Evolutionary conservation across 163 green algal genomes (phyloP), one percentile per base, ranked within the genome.

Genomic region (Coccomyxa subellipsoidea): DNA sequence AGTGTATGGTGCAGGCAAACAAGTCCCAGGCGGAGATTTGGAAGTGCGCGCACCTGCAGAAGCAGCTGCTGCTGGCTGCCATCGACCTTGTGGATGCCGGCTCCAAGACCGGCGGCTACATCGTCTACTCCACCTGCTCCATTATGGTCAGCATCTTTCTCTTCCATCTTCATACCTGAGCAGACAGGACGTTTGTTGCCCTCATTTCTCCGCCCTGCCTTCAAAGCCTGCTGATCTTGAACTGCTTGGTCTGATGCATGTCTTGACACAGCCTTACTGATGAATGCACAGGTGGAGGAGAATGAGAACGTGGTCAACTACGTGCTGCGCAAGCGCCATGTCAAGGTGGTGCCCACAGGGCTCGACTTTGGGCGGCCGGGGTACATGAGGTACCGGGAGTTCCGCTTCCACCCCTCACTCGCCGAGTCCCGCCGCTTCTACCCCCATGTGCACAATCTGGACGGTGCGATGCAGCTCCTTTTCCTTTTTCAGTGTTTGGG

Each of bases 271-370:
- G 39, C 4, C 29, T 15, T 32, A 27, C 29, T 23, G 23, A 76
- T 32, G 25, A 12, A 38, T 76, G 10, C 0, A 1, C 83, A 86
- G 83, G 83, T 99, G 29, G 96, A 98, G 77, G 97, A 99, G 85
- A 97, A 99, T 83, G 97, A 99, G 83, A 95, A 94, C 38, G 95
- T 99, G 25, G 88, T 99, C 79, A 95, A 98, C 90, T 99, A 99
- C 82, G 96, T 92, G 38, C 92, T 99, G 81, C 86, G 90, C 32
- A 97, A 98, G 86, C 90, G 97, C 2, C 86, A 96, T 83, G 91
- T 97, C 80, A 97, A 97, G 90, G 81, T 93, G 29, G 96, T 99
- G 32, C 87, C 95, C 25, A 94, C 92, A n/a, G 97, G 96, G 23
- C 90, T 99, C 38, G 95, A 98, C 10, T 99, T 98, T 92, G 97